Evolutionary conservation across 371 early-diverging fungal genomes (phyloP).

Genomic region (Blastocladiella emersonii): DNA sequence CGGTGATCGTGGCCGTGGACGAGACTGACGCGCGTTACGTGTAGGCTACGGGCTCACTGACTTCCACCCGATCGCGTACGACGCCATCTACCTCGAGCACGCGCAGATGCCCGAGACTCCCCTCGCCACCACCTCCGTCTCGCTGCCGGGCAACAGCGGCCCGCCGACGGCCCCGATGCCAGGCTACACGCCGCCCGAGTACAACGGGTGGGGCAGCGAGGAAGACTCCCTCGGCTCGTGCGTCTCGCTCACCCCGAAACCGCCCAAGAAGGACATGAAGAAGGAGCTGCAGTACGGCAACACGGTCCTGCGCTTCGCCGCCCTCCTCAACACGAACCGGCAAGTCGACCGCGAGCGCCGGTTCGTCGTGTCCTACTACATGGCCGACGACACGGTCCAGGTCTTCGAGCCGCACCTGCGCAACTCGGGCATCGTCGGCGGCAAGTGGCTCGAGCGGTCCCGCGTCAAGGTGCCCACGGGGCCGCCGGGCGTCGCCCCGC

Average conservation of each 20-base stretch:
- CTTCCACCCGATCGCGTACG: neutral
- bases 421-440: conserved; percentile 26
- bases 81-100: conserved; percentile 3
- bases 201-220: conserved; percentile 3
- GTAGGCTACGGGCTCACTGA: conserved; percentile 1
- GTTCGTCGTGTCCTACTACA: conserved; percentile 29
- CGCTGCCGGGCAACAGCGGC: neutral
- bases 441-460: conserved; percentile 34
- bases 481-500: no score
- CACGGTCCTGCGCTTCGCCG: conserved; percentile 25
- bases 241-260: conserved; percentile 1
- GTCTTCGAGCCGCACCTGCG: conserved; percentile 34
- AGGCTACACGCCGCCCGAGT: neutral
- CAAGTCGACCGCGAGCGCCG: conserved; percentile 31
- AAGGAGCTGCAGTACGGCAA: conserved; percentile 27
- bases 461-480: conserved; percentile 20
- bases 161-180: neutral
- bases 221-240: conserved; percentile 4
- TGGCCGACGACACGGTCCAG: conserved; percentile 29
- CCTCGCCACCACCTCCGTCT: neutral
- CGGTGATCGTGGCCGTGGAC: neutral
- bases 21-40: neutral
- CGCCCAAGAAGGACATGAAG: conserved; percentile 21
- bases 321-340: conserved; percentile 16
- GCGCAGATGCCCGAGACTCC: neutral